Evolutionary conservation across 2,329 filamentous ascomycete genomes (phyloP), one percentile per base, ranked within the genome.

Genomic region (Calonectria montana): DNA sequence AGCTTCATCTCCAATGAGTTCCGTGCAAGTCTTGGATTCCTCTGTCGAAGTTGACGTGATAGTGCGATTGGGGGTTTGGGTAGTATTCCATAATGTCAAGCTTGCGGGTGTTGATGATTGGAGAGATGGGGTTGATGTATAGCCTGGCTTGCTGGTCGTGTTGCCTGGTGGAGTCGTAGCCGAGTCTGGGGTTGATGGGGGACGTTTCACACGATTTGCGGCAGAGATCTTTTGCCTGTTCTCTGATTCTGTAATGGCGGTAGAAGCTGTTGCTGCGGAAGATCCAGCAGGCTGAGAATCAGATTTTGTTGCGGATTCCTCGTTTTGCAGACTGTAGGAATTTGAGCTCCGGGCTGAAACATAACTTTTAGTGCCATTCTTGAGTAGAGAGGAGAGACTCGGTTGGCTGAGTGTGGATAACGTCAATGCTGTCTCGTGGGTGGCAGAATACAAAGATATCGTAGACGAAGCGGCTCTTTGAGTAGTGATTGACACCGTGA

Each of bases 11-110:
- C 70, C 68, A 7, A 74, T 64, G 0, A 82, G 68, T n/a, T 77
- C 76, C 15, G 82, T 85, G 73, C 86, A 86, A 7, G 79, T 75
- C 15, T 78, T 71, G 15, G 74, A 73, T 15, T 48, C 37, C 4
- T 74, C 74, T 23, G 70, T 69, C 43, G 73, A 65, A 39, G 73
- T 55, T 65, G 73, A 73, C 31, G 71, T 43, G n/a, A 67, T 78
- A 47, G 47, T 37, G 35, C 50, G 67, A 16, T 67, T 63, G 39
- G 65, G 61, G 8, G 74, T 50, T 23, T 55, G 68, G 23, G 75
- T 78, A 29, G 37, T 65, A 18, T 79, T 79, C 69, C 64, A 57
- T 27, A 53, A 69, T 29, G 69, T 70, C 18, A 53, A 67, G 31
- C 66, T n/a, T 18, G 75, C 71, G 6, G 73, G 41, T 61, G 23